Evolutionary conservation across 768 basidiomycete species (phyloP), one percentile per base, ranked within the genome.

Genomic region (Naganishia friedmannii): DNA sequence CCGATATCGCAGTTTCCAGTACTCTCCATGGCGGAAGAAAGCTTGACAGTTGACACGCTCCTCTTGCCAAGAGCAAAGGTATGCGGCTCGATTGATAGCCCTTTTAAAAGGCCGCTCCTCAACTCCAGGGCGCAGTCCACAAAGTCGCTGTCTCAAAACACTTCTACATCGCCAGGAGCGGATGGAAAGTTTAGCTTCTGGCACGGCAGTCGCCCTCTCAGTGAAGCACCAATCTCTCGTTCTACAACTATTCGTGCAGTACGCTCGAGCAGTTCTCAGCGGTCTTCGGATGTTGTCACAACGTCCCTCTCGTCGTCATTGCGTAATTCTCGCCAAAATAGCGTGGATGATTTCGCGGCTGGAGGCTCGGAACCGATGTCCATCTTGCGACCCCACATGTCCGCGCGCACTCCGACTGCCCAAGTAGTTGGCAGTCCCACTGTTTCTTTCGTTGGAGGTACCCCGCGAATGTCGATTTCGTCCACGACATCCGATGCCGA

Each of bases 111-210:
- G 65, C 65, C 65, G 8, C 29, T 34, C 31, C 31, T 79, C 12
- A 73, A 74, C 6, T 57, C 58, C 15, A 54, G 78, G 19, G 72
- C 77, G 0, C 74, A 75, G 58, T 78, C 78, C 17, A 73, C 73
- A 13, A 77, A 74, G 45, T 77, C 78, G 26, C 74, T 73, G 3
- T 74, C 77, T 31, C 72, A 42, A 12, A 29, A 45, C 48, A 34
- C 29, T 13, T n/a, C 19, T 23, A 51, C 4, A 48, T 29, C 26
- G 7, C 26, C 28, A 12, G 21, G 1, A 26, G 29, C 57, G 29
- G 57, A 39, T 4, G 34, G 2, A n/a, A n/a, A 37, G 10, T 74
- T 54, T 17, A 74, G 75, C 15, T 76, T 76, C 54, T 63, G 72
- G 17, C 69, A 68, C 21, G 67, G 73, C 13, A 45, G 58, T 23